phyloP scores from a whole-genome alignment of 768 basidiomycete genomes.

The Leccinum arenicola region DNA sequence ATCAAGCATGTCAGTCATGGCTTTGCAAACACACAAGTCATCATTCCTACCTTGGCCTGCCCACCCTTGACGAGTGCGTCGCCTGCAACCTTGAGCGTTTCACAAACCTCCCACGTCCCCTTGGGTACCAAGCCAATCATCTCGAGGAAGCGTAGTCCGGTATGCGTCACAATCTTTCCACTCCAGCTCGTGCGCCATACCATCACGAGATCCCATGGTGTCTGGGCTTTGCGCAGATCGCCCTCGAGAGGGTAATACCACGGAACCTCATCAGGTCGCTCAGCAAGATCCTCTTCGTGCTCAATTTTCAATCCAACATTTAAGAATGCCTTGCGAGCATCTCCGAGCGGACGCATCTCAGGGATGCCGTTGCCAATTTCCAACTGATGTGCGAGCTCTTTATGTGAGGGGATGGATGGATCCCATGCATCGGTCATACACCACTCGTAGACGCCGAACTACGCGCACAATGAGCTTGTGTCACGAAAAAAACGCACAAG shows the following conservation, averaged over 20 bases:
- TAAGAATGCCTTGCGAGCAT: conserved; percentile 73
- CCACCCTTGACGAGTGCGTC: conserved; percentile 82
- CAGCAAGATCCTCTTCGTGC: conserved; percentile 93
- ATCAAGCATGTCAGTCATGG: conserved; percentile 1
- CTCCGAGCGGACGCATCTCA: conserved; percentile 81
- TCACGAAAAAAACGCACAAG: not conserved
- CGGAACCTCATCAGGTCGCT: conserved; percentile 67
- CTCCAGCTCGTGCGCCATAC: conserved; percentile 90
- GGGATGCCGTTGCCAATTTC: conserved; percentile 97
- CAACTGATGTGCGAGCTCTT: conserved; percentile 85
- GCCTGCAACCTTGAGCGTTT: conserved; percentile 81
- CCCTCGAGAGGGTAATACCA: conserved; percentile 99
- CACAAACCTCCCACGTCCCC: conserved; percentile 88
- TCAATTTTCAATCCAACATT: conserved; percentile 84
- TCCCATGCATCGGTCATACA: conserved; percentile 97
- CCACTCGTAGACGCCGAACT: conserved; percentile 99
- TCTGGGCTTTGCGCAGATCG: conserved; percentile 89
- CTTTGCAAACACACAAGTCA: not conserved
- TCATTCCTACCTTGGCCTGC: conserved; percentile 65
- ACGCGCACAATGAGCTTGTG: conserved; percentile 3
- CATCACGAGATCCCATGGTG: conserved; percentile 84
- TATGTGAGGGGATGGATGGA: conserved; percentile 80
- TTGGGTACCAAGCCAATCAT: conserved; percentile 78
- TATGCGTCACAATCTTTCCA: conserved; percentile 83
- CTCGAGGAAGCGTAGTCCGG: conserved; percentile 74